Conservation (phyloP, 176 grass and related monocot genomes). For the Cymbopogon citratus region DNA sequence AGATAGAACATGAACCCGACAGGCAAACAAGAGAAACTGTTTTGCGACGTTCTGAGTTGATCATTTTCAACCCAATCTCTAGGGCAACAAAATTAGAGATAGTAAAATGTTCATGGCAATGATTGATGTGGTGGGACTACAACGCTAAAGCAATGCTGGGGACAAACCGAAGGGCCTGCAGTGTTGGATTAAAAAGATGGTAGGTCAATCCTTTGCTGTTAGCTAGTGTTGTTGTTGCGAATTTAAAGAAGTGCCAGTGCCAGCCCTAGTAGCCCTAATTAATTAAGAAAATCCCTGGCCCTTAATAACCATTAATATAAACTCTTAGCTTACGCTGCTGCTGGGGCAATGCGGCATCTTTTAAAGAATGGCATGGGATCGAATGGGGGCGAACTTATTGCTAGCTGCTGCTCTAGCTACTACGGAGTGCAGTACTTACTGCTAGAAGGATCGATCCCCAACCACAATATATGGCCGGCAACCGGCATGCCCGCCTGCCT, state of each 20-base stretch:
- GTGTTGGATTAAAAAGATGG: conserved; percentile 27
- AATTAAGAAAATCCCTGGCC: neutral
- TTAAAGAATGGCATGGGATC: conserved; percentile 1
- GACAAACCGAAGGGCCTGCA: conserved; percentile 20
- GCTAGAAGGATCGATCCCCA: neutral
- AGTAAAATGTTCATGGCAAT: conserved; percentile 4
- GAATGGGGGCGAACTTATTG: neutral
- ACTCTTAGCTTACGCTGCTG: no score
- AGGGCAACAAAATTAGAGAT: neutral
- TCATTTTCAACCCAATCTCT: neutral
- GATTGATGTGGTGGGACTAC: conserved; percentile 23
- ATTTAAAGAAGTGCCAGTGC: conserved; percentile 8
- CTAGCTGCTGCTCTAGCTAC: neutral
- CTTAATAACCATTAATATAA: conserved; percentile 17
- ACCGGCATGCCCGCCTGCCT: no score
- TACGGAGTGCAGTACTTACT: neutral
- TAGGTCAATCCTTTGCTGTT: conserved; percentile 30
- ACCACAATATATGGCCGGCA: neutral
- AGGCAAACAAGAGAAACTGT: conserved; percentile 8
- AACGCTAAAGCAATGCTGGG: conserved; percentile 12
- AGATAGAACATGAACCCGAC: neutral
- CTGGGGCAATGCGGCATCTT: no score
- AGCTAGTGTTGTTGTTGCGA: neutral
- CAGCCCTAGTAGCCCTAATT: neutral
- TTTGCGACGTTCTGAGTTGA: neutral